A percentile compares a stretch with the other conserved stretches of the same genome.
Evolutionary conservation across 2,329 filamentous ascomycete genomes (phyloP).

Genomic region (Hymenoscyphus scutula): DNA sequence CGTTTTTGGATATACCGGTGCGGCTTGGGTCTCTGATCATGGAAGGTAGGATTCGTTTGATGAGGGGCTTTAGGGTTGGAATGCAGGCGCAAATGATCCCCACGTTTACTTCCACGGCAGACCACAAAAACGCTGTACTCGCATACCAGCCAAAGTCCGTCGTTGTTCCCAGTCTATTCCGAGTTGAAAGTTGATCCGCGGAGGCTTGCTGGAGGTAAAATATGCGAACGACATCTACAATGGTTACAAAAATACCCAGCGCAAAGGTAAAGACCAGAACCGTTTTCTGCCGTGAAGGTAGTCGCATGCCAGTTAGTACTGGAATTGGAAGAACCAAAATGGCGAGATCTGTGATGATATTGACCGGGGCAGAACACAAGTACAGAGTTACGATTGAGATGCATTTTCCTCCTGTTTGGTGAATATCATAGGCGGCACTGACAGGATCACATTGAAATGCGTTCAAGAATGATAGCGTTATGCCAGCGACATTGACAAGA

Average conservation of each 20-base stretch:
- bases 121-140: constrained; percentile 89
- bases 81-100: constrained; percentile 90
- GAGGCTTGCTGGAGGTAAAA: constrained; percentile 71
- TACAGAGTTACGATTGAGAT: constrained; percentile 54
- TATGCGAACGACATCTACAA: constrained; percentile 86
- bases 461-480: constrained; percentile 80
- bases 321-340: constrained; percentile 87
- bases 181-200: constrained; percentile 7
- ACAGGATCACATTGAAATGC: constrained; percentile 82
- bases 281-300: constrained; percentile 82
- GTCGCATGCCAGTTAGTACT: constrained; percentile 78
- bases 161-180: constrained; percentile 44
- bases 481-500: constrained; percentile 75
- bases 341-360: constrained; percentile 86
- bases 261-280: constrained; percentile 85
- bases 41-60: constrained; percentile 46
- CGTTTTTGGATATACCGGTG: constrained; percentile 16
- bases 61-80: constrained; percentile 83
- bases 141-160: constrained; percentile 68
- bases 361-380: constrained; percentile 78
- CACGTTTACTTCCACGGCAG: constrained; percentile 86
- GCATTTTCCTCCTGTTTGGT: constrained; percentile 43
- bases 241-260: constrained; percentile 80
- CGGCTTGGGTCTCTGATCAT: constrained; percentile 29
- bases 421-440: constrained; percentile 60